Evolutionary conservation across 768 basidiomycete species (phyloP), one percentile per base, ranked within the genome.

Genomic region (Trametes sanguinea): DNA sequence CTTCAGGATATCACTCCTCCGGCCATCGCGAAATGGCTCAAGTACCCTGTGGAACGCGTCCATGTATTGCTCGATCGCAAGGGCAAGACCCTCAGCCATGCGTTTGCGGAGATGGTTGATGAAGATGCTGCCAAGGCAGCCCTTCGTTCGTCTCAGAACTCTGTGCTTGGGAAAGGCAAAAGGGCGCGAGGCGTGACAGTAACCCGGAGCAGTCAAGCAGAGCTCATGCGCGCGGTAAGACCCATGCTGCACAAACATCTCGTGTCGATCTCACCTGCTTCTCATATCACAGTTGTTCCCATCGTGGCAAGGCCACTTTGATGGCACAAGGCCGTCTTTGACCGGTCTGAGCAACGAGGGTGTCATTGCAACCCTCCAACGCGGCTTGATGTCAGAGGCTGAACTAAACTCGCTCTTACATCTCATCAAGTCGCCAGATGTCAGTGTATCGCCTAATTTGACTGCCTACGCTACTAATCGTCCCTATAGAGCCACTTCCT

Each of bases 21-120:
- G 17, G 85, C 83, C 57, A 89, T 92, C 54, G 74, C 72, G 9
- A 74, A 77, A 6, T 94, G 89, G 89, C 74, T 90, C 57, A 85
- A 82, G 66, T 88, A 89, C 61, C 87, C 88, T 16, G 74, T 86
- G n/a, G 78, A 81, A 54, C 83, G 85, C 52, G 88, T 87, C 7
- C 89, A 93, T 67, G 89, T 93, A 43, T 81, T 94, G 17, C 82
- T 94, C 60, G 92, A 94, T 67, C 77, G 81, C 40, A 87, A 89
- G 66, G 92, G 92, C 43, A 94, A 94, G 75, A 94, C 92, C 0
- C 79, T 88, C 56, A 90, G 88, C 64, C 92, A 94, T 73, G 92
- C 92, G 1, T 94, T 87, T 65, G 87, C 89, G 13, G 92, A 94
- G 72, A 83, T 92, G 63, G 76, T 76, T 27, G 80, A 82, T 62